phyloP scores from a whole-genome alignment of 2,329 filamentous ascomycete genomes.

The Fulvia fulva region DNA sequence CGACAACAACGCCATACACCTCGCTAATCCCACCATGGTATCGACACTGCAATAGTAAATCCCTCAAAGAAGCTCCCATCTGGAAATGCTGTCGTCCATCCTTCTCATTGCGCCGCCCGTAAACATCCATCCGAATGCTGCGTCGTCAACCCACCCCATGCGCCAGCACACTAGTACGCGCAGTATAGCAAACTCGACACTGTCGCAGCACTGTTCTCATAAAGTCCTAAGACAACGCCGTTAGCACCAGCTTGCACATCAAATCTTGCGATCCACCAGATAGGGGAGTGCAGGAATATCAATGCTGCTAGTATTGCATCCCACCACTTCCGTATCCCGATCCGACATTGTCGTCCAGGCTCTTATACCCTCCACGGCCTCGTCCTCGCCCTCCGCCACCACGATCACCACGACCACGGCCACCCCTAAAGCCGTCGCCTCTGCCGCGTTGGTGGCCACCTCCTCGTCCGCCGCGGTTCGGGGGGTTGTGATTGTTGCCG shows the following conservation, averaged over 20 bases:
- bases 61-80: neutral
- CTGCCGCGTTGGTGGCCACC: conserved; percentile 41
- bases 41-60: neutral
- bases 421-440: conserved; percentile 12
- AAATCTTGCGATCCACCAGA: neutral
- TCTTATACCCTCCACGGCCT: conserved; percentile 37
- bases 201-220: neutral
- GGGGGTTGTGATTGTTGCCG: conserved; percentile 3
- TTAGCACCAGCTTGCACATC: neutral
- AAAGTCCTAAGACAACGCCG: neutral
- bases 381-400: conserved; percentile 27
- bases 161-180: neutral
- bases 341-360: conserved; percentile 41
- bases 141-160: neutral
- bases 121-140: neutral
- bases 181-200: neutral
- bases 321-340: conserved; percentile 32
- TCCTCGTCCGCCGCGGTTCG: conserved; percentile 32
- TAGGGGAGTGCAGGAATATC: neutral
- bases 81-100: neutral
- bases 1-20: neutral
- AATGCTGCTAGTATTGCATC: conserved; percentile 33
- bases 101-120: neutral
- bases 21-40: neutral
- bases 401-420: conserved; percentile 25